Evolutionary conservation across 202 grass and related monocot genomes (phyloP), one percentile per base, ranked within the genome.

Genomic region (Zizania palustris): DNA sequence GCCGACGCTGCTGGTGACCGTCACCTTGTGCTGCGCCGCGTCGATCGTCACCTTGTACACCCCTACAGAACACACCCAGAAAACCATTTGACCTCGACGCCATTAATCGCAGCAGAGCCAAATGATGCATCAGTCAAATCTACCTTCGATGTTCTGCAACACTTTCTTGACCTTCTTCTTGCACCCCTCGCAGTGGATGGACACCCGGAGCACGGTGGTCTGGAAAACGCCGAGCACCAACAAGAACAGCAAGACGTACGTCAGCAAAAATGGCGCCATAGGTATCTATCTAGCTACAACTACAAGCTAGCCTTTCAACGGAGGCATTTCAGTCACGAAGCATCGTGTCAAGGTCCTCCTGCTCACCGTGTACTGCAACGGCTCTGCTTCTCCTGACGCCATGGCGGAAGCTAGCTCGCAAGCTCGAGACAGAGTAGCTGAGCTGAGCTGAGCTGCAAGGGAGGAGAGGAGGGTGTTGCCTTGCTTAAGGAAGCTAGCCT

Each of bases 131-230:
- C 10, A 60, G 63, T 54, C 13, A 76, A 60, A 41, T 22, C 19
- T 77, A 97, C 94, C 96, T 72, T 88, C 83, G 70, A 95, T 85
- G 65, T 5, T 75, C 36, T 69, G 71, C 19, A 99, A 85, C 40
- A 95, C 87, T 60, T 77, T 99, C 72, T 60, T 86, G 36, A 99
- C 92, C 84, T 95, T 99, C 82, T 99, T 99, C 92, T 85, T 95
- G 89, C 96, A 99, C 8, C 96, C 96, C 75, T 95, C 89, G 79
- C 96, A 99, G 84, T 99, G 96, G 77, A 99, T 95, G 45, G 92
- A 95, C 51, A 99, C 96, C 64, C 86, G 89, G 28, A 99, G 72
- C 78, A 81, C 79, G 15, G 82, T 87, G 68, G 89, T 90, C 96
- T 98, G 83, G 71, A 79, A 33, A 13, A 5, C n/a, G 5, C 3